Base-by-base conservation (phyloP, 176 grass and related monocot species). In the Areca catechu region DNA sequence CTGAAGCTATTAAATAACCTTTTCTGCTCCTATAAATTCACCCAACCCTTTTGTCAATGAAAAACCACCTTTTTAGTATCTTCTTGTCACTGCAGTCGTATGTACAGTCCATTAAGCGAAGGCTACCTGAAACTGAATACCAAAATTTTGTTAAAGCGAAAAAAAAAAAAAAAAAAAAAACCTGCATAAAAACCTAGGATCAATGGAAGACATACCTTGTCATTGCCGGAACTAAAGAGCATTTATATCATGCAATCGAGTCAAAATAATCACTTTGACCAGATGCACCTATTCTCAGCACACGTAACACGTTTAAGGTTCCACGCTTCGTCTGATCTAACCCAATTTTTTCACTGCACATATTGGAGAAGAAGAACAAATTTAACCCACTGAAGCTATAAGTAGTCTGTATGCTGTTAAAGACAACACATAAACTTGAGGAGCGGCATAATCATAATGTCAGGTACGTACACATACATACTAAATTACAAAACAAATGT, bases 1-100 rank as follows among this genome's bases (percentile, higher is more conserved):
- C 28, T 21, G 60, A 61, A 14, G 0, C n/a, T 25, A 19, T 23
- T 50, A 24, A 15, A 15, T 24, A 62, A 10, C 16, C 48, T 24
- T 30, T 16, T 34, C 19, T 48, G 68, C 21, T 22, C 12, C 56
- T 47, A 28, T 57, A 29, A 17, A 58, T 50, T 80, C 72, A 83
- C 78, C 73, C 73, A 66, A 95, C 73, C 54, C 73, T 80, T 74
- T 89, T 95, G 30, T 86, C 85, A 23, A 95, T 80, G 54, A 78
- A 89, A 78, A 95, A 83, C 79, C 70, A 83, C 62, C 66, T 79
- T 62, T 77, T 89, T 65, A 88, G 77, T 63, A 76, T 82, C 48
- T 85, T 85, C 58, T 89, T 83, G 60, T 85, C 84, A 82, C 81
- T 74, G 72, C 79, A 72, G 53, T 17, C 17, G 59, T 70, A 30